These are phyloP conservation scores for Melaleuca alternifolia DNA, from an alignment of 345 rosid species.

Conservation along the genomic window DNA sequence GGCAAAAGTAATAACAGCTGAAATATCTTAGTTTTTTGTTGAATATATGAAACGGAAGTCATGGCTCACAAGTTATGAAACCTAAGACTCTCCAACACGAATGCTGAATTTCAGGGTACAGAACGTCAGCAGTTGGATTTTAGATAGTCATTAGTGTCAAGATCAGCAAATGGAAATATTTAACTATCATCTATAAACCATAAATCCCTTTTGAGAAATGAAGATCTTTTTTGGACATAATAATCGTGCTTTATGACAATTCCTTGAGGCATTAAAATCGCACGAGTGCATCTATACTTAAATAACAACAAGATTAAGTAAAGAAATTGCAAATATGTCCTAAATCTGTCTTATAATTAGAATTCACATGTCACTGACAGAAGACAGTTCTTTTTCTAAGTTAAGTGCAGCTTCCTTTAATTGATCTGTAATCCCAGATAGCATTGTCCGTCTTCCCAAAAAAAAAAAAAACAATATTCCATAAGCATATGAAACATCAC, in stretches of 20 bases:
- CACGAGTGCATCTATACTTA: not conserved
- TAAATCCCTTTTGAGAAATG: not conserved
- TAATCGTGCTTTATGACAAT: not conserved
- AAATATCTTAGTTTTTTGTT: not conserved
- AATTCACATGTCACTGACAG: not conserved
- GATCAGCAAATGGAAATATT: not conserved
- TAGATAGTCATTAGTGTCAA: not conserved
- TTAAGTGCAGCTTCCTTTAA: not conserved
- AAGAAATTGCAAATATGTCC: not conserved
- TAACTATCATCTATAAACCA: not conserved
- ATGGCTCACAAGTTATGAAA: not conserved
- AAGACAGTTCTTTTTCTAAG: not conserved
- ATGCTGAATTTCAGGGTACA: not conserved
- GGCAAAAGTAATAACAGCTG: not conserved
- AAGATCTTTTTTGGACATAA: not conserved
- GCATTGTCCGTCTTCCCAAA: not conserved
- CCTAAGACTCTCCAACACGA: not conserved
- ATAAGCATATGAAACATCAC: not conserved
- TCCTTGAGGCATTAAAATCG: not conserved
- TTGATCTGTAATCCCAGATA: not conserved
- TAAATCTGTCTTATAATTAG: not conserved
- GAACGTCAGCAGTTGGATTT: not conserved
- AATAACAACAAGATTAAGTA: not conserved
- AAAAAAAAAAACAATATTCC: not conserved
- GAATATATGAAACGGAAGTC: not conserved